Base-by-base conservation (phyloP, 2,329 filamentous ascomycete species). In the Fusarium duplospermum region DNA sequence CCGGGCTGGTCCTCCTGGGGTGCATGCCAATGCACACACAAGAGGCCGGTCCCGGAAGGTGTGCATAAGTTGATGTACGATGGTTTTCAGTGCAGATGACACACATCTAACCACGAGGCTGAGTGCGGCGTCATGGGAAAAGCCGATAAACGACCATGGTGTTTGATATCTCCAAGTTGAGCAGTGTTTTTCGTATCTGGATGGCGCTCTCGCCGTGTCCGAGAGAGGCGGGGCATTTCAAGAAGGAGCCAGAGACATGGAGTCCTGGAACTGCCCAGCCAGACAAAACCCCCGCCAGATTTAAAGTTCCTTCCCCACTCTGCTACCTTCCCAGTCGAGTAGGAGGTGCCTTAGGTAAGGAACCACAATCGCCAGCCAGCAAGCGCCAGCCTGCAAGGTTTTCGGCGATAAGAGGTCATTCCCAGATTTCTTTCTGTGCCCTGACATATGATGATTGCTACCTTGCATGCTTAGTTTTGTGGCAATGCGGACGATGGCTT, bases 11-110 rank as follows among this genome's bases (percentile, higher is more conserved):
- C 65, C 71, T 74, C 61, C 45, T 63, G 61, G 66, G 67, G 70
- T 76, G 67, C 75, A 74, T 74, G 71, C 65, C 59, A 40, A 75
- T 70, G 69, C 72, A 66, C 71, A 74, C 69, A 74, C 29, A 72
- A 65, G 52, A 63, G 61, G 63, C 62, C 63, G 54, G 72, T 57
- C 52, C 69, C 54, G 57, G 64, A 73, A 40, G 62, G 67, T 75
- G 66, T 75, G 69, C 72, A 73, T 75, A 71, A 75, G 72, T 63
- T 69, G 66, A 72, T 70, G 69, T 72, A 75, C 62, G 59, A 69
- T 67, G 62, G 59, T 61, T 31, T 75, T 73, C 54, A 52, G 66
- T 64, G 69, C 72, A 67, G 56, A 72, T 74, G 69, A 62, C 69
- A 70, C 65, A 72, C 72, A 72, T 70, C 57, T 54, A 50, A 59